Conservation (phyloP, 2,329 filamentous ascomycete species). For the Fusarium buharicum region DNA sequence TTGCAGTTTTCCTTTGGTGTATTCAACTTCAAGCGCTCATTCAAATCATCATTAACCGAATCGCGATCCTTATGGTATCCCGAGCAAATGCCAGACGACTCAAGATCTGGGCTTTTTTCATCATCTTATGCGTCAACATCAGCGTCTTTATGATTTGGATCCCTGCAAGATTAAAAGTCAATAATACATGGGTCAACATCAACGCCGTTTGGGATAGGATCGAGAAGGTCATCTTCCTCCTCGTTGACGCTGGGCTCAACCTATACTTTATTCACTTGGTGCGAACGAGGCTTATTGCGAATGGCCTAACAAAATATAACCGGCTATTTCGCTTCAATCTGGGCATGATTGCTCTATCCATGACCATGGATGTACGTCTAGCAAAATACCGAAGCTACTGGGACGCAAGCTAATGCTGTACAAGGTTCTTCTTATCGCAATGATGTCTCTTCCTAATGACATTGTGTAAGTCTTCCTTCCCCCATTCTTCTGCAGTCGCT, state of each 20-base stretch:
- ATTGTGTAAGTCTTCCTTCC: conserved; percentile 41
- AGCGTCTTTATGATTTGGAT: conserved; percentile 66
- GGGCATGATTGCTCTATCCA: conserved; percentile 47
- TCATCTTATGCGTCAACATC: conserved; percentile 62
- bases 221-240: conserved; percentile 62
- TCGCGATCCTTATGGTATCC: conserved; percentile 59
- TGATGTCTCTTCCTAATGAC: conserved; percentile 48
- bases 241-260: conserved; percentile 62
- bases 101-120: conserved; percentile 56
- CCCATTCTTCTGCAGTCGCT: not conserved
- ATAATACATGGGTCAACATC: conserved; percentile 53
- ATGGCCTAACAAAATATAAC: conserved; percentile 61
- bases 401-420: not conserved
- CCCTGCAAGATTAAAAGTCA: conserved; percentile 59
- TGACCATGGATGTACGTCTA: conserved; percentile 44
- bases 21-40: conserved; percentile 62
- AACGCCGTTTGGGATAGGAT: conserved; percentile 65
- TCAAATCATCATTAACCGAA: conserved; percentile 67
- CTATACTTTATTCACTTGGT: conserved; percentile 62
- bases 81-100: conserved; percentile 51
- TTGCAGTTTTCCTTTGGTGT: conserved; percentile 49
- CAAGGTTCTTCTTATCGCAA: conserved; percentile 45
- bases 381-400: accelerated
- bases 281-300: conserved; percentile 57
- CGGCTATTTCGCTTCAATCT: conserved; percentile 54